phyloP scores from a whole-genome alignment of 306 rosid species.

The Fragaria iinumae region DNA sequence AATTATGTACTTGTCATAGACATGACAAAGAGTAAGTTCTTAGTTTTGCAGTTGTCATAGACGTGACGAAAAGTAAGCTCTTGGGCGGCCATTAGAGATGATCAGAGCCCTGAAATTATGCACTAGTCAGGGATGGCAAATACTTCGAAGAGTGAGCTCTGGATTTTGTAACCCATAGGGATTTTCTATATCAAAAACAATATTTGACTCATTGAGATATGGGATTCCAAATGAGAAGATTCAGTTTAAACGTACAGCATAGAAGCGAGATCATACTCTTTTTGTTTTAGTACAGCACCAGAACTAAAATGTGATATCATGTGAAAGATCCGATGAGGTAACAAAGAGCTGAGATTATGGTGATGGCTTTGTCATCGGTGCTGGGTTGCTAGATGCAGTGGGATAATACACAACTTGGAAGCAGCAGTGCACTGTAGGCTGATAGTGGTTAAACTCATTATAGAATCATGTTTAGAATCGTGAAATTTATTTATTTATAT shows the following conservation, averaged over 20 bases:
- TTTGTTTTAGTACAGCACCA: not conserved
- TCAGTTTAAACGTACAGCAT: not conserved
- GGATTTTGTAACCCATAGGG: not conserved
- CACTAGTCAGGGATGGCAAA: not conserved
- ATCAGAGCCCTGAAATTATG: not conserved
- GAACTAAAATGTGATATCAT: not conserved
- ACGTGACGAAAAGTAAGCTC: not conserved
- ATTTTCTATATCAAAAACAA: not conserved
- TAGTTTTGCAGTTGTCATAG: not conserved
- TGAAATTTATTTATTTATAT: too few species aligned
- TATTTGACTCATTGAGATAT: too few species aligned
- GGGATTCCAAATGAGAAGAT: not conserved
- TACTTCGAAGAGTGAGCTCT: not conserved
- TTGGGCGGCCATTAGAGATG: not conserved
- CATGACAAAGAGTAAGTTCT: too few species aligned
- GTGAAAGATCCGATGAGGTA: not conserved
- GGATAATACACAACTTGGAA: too few species aligned
- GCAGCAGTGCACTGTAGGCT: too few species aligned
- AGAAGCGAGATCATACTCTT: not conserved
- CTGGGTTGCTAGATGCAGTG: too few species aligned
- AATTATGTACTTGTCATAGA: too few species aligned
- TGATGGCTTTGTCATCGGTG: too few species aligned
- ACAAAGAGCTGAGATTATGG: not conserved
- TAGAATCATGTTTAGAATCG: too few species aligned
- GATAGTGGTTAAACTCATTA: too few species aligned